phyloP scores from a whole-genome alignment of 75 land plant genomes.

The Picea sitchensis region DNA sequence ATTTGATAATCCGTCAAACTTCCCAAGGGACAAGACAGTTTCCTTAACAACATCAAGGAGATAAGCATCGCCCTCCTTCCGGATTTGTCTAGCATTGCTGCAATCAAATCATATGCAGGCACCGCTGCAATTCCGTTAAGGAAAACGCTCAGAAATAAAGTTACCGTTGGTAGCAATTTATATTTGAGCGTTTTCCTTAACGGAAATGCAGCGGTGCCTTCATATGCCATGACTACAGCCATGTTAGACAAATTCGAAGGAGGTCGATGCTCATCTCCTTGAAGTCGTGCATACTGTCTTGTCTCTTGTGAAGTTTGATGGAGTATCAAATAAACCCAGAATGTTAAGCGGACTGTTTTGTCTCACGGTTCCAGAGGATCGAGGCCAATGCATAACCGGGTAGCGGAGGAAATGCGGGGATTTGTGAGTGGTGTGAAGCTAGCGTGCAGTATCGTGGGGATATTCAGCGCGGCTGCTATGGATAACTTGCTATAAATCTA shows the following conservation, averaged over 20 bases:
- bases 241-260: constrained; percentile 24
- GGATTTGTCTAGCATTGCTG: too few relatives aligned
- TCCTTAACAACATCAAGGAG: too few relatives aligned
- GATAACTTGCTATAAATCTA: constrained; percentile 84
- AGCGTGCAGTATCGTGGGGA: constrained; percentile 71
- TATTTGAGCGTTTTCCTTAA: constrained; percentile 1
- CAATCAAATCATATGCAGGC: too few relatives aligned
- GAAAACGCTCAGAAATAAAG: too few relatives aligned
- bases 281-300: constrained; percentile 52
- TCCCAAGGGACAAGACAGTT: too few relatives aligned
- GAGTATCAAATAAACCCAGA: too few relatives aligned
- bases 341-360: too few relatives aligned
- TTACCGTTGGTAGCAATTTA: too few relatives aligned
- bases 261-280: constrained; percentile 21
- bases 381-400: background rate
- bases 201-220: constrained; percentile 34
- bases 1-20: constrained; percentile 25
- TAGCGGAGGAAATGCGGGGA: background rate
- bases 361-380: background rate
- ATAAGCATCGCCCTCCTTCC: too few relatives aligned
- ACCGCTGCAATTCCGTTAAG: too few relatives aligned
- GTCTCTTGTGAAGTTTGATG: constrained; percentile 46
- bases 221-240: constrained; percentile 18
- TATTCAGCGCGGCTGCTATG: constrained; percentile 86
- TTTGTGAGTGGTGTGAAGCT: constrained; percentile 26